Conservation (phyloP, 495 filamentous ascomycete genomes). For the Neurospora discreta region DNA sequence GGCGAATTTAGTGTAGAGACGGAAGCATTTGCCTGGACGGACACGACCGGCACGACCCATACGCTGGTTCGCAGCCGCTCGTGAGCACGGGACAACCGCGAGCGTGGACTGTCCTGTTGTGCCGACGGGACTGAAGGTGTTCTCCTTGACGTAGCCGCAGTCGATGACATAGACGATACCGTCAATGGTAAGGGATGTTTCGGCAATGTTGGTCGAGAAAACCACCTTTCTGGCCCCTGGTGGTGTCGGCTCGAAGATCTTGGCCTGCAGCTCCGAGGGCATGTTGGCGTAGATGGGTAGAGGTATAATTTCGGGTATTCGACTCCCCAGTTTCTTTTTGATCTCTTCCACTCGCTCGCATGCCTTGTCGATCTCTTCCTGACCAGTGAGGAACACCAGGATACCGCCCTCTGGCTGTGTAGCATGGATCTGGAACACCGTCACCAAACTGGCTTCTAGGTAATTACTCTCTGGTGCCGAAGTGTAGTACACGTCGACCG, state of each 20-base stretch:
- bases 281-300: constrained; percentile 86
- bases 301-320: constrained; percentile 76
- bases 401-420: constrained; percentile 82
- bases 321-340: constrained; percentile 65
- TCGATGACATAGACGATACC: constrained; percentile 90
- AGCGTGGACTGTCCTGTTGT: constrained; percentile 85
- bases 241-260: constrained; percentile 86
- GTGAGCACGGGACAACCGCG: constrained; percentile 82
- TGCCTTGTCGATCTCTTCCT: constrained; percentile 82
- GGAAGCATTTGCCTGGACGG: constrained; percentile 88
- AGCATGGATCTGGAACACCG: constrained; percentile 92
- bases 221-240: constrained; percentile 74
- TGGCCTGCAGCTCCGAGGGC: constrained; percentile 72
- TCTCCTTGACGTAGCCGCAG: constrained; percentile 89
- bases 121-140: constrained; percentile 69
- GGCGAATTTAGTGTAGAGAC: constrained; percentile 88
- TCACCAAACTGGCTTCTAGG: constrained; percentile 80
- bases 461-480: constrained; percentile 92
- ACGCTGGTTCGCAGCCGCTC: constrained; percentile 89
- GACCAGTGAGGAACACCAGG: constrained; percentile 78
- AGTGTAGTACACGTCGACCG: constrained; percentile 89
- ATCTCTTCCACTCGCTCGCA: constrained; percentile 74
- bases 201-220: constrained; percentile 82
- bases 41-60: constrained; percentile 88
- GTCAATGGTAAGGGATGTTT: constrained; percentile 82